Conservation (phyloP, 2,329 filamentous ascomycete genomes). For the Cryoendolithus antarcticus region DNA sequence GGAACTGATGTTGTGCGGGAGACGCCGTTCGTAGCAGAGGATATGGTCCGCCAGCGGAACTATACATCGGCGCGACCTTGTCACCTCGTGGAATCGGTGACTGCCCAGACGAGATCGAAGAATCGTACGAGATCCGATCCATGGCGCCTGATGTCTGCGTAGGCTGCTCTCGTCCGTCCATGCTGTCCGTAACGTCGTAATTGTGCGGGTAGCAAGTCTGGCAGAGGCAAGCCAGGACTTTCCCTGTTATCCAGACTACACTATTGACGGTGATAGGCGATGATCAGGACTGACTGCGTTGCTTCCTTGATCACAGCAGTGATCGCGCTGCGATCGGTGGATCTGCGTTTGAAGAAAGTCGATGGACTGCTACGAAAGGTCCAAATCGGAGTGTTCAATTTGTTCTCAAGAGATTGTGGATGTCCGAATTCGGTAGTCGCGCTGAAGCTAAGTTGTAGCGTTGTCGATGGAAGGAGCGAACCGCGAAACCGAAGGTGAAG, state of each 20-base stretch:
- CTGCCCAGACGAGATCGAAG: slow-evolving; percentile 5
- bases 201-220: too few species aligned
- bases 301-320: neutral
- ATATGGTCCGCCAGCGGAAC: slow-evolving; percentile 2
- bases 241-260: too few species aligned
- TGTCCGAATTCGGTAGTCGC: too few species aligned
- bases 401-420: neutral
- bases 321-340: slow-evolving; percentile 1
- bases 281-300: neutral
- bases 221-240: too few species aligned
- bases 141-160: slow-evolving; percentile 2
- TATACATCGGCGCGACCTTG: slow-evolving; percentile 1
- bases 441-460: neutral
- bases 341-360: neutral
- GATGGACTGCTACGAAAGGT: slow-evolving; percentile 2
- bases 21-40: slow-evolving; percentile 3
- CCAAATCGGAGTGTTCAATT: slow-evolving; percentile 1
- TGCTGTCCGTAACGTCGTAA: neutral
- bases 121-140: slow-evolving; percentile 4
- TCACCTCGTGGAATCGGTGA: neutral
- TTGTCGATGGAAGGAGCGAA: neutral
- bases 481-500: neutral
- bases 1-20: slow-evolving; percentile 1
- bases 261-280: neutral
- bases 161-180: slow-evolving; percentile 3